phyloP scores from a whole-genome alignment of 495 filamentous ascomycete genomes.

The Neurospora sublineolata region DNA sequence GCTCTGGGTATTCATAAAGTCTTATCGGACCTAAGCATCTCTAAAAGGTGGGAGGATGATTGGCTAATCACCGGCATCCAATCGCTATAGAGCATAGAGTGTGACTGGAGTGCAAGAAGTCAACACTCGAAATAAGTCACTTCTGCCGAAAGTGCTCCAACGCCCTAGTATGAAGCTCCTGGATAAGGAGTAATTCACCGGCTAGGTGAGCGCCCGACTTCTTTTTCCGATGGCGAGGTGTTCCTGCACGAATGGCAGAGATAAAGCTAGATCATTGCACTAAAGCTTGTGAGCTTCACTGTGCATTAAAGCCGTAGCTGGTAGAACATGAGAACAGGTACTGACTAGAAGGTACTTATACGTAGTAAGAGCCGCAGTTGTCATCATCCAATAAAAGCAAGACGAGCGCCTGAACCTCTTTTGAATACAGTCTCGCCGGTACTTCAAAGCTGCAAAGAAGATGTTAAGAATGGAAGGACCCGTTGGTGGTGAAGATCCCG shows the following conservation, averaged over 20 bases:
- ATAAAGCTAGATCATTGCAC: background rate
- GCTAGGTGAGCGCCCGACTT: background rate
- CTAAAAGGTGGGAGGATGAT: background rate
- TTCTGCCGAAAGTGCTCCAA: background rate
- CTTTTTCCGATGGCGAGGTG: background rate
- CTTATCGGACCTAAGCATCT: background rate
- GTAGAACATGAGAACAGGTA: background rate
- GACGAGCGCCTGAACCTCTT: background rate
- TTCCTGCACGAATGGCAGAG: background rate
- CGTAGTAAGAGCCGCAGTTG: background rate
- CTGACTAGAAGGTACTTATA: background rate
- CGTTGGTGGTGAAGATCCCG: background rate
- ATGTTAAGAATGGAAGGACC: background rate
- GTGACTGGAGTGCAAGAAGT: background rate
- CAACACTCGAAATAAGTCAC: background rate
- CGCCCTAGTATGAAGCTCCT: background rate
- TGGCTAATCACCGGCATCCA: background rate
- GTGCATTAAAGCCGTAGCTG: background rate
- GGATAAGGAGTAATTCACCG: background rate
- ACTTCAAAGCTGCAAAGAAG: background rate
- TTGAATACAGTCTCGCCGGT: background rate
- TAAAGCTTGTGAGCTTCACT: background rate
- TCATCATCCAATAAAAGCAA: background rate
- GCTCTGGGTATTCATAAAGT: background rate
- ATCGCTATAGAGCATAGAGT: background rate